Evolutionary conservation across 2,329 filamentous ascomycete species (phyloP), one percentile per base, ranked within the genome.

Genomic region (Microdochium paspali): DNA sequence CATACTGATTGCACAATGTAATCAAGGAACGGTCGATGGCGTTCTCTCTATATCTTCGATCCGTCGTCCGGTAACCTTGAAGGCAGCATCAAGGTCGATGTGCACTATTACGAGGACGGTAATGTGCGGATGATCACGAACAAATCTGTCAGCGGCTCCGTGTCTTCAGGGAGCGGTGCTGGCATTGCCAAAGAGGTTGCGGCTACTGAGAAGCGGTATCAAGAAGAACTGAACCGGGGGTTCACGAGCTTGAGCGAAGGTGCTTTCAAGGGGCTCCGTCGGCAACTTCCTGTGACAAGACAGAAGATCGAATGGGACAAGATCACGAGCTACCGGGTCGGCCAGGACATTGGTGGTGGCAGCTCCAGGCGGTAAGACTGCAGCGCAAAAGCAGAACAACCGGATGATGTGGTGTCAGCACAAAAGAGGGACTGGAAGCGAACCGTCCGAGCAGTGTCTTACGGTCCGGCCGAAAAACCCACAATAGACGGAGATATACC

Each of bases 221-320:
- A 98, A 69, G 90, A 96, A 66, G 90, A 96, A 62, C 71, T 98
- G 56, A 98, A 97, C 71, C 80, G 82, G 62, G 90, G 90, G 15
- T 97, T 98, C 65, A 83, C 82, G 13, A 85, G 76, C 54, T 72
- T 98, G 63, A 93, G 89, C 61, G 93, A 98, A 70, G 91, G 90
- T 10, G 88, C 90, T 1, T 98, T 98, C 71, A 98, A 97, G 79
- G 82, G 84, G 2, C 69, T 98, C 64, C 81, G 93, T 61, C 81
- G 93, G 68, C 93, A 97, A 70, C 72, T 98, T 63, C 93, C 93
- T 1, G 90, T 98, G 50, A 98, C 93, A 52, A 83, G 93, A 62
- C 93, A 98, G 74, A 96, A 96, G 78, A 91, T 98, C 57, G 93
- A 98, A 70, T 98, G 93, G 93, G 91, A 98, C 67, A 96, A 95